Evolutionary conservation across 768 basidiomycete genomes (phyloP), one percentile per base, ranked within the genome.

Genomic region (Podaxis rugospora): DNA sequence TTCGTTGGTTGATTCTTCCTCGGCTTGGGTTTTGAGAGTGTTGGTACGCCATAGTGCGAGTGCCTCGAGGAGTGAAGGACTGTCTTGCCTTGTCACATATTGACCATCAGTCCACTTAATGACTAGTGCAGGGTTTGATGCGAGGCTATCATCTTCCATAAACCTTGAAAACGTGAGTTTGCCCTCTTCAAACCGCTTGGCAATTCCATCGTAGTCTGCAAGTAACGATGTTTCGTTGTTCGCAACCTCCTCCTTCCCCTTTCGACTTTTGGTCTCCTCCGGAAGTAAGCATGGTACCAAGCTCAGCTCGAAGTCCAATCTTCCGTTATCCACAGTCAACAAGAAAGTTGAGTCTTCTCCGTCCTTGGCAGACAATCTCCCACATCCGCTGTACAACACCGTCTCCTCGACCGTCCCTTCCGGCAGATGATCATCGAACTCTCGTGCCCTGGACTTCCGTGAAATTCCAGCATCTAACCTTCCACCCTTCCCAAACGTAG

Each of bases 61-160:
- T 0, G 90, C 87, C 37, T 84, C 81, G 77, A 95, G 84, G 27
- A 95, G 78, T 0, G 88, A 87, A 0, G 90, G 89, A 2, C 80
- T 84, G 66, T 92, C 90, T 42, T 78, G 75, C 63, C 87, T 86
- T n/a, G 87, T 89, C 57, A 94, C 85, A 70, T 90, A 95, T 64
- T 81, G 80, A 11, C 59, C 59, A 9, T 79, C 82, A 42, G 80
- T 79, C 86, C 92, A 95, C 62, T 83, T 80, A 54, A 95, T 82
- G 2, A 93, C 89, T 39, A 96, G 78, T 28, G 81, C 73, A 6
- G 84, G 81, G 66, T 89, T 82, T 37, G 78, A 73, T 4, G 89
- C 82, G 27, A 93, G 70, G 5, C 70, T 69, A 13, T 83, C 84
- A 58, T 93, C 85, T 32, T 83, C 78, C 55, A 96, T 70, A 60